Base-by-base conservation (phyloP, 2,329 filamentous ascomycete genomes). In the Colletotrichum lini region DNA sequence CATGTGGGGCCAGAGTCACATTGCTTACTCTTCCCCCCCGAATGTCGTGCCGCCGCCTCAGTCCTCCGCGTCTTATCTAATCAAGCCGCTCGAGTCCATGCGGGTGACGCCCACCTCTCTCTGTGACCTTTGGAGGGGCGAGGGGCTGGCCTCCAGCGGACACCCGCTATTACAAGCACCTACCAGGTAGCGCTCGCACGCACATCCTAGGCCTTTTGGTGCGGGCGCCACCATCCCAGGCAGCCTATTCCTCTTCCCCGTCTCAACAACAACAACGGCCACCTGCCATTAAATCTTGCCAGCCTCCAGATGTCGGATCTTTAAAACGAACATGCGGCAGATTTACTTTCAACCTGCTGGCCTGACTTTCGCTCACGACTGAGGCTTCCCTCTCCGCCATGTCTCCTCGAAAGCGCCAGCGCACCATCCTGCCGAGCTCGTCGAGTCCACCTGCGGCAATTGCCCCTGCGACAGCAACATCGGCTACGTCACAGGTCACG, bases 341-440 rank as follows among this genome's bases (percentile, higher is more conserved):
- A 64, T 64, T 64, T 47, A 69, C 69, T 60, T 72, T 47, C 35
- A 30, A 53, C 10, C 47, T 47, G 65, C 65, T 42, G 58, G n/a
- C 58, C 58, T n/a, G 53, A 69, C 26, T 49, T 59, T 64, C 18
- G 21, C 26, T 53, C 59, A 47, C 52, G 65, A 62, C 42, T 69
- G 44, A 63, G 57, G n/a, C 40, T 23, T 26, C 52, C 23, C n/a
- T 47, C 58, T 68, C 64, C 67, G 60, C 72, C 73, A 85, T 85
- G 83, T 80, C 78, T 75, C 79, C 81, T 58, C 79, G 82, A 72
- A 86, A 86, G 75, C 82, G 83, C 70, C 74, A 78, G 53, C 81
- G 82, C 72, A 80, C 79, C 23, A 81, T 82, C 66, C 78, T 81
- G 9, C 63, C 75, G 50, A 72, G 59, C 65, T 73, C 68, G 15